phyloP scores from a whole-genome alignment of 305 asterid species.

The Fraxinus paxiana region DNA sequence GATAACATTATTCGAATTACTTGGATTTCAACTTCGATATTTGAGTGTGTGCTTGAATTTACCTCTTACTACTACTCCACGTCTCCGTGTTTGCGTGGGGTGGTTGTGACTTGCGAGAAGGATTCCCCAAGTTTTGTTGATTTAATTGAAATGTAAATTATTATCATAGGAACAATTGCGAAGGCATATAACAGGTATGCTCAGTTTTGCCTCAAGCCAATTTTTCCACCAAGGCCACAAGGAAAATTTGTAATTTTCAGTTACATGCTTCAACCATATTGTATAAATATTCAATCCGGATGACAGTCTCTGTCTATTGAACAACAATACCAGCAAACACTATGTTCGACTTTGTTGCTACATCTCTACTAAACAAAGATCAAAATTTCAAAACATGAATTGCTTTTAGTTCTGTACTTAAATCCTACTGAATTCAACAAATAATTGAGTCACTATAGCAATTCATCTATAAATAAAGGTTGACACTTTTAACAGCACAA shows the following conservation, averaged over 20 bases:
- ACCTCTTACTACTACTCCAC: too few species aligned
- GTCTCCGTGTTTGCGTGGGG: too few species aligned
- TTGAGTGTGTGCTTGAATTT: not conserved
- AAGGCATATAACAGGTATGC: not conserved
- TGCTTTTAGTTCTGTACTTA: not conserved
- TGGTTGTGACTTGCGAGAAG: too few species aligned
- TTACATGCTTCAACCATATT: too few species aligned
- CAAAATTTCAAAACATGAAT: too few species aligned
- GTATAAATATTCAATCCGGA: too few species aligned
- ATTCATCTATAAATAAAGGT: not conserved
- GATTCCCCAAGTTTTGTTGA: too few species aligned
- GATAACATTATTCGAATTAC: too few species aligned
- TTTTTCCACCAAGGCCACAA: too few species aligned
- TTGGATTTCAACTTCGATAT: not conserved
- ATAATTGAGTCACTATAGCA: not conserved
- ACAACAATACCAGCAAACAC: too few species aligned
- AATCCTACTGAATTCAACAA: not conserved
- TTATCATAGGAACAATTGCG: not conserved
- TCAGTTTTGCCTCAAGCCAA: not conserved
- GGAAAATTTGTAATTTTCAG: not conserved
- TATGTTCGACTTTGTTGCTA: too few species aligned
- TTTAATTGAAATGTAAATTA: not conserved
- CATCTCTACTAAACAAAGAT: not conserved
- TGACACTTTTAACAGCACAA: not conserved
- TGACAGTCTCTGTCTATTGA: too few species aligned